Percentiles rank a stretch among this genome's conserved stretches.
Conservation (phyloP, 1,284 basidiomycete species). For the Malassezia caprae region DNA sequence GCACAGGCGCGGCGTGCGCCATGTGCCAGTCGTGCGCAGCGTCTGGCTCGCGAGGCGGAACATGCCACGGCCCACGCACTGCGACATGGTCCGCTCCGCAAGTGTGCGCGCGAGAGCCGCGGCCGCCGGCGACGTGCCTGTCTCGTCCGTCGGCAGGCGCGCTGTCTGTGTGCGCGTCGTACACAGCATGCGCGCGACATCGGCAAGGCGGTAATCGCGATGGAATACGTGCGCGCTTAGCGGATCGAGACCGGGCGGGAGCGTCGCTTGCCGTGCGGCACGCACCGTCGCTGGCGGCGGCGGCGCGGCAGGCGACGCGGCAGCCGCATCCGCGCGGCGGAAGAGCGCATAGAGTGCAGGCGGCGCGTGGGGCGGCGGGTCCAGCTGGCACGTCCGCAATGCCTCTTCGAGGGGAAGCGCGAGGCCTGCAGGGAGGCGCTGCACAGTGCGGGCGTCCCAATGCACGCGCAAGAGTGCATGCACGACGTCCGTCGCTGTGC, state of each 20-base stretch:
- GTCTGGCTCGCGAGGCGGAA: slow-evolving; percentile 32
- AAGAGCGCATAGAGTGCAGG: slow-evolving; percentile 63
- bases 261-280: slow-evolving; percentile 8
- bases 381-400: slow-evolving; percentile 65
- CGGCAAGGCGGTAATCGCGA: slow-evolving; percentile 34
- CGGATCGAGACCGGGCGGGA: slow-evolving; percentile 28
- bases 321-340: slow-evolving; percentile 64
- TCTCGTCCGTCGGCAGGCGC: slow-evolving; percentile 26
- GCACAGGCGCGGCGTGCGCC: slow-evolving; percentile 31
- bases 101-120: slow-evolving; percentile 16
- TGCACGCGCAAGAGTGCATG: slow-evolving; percentile 55
- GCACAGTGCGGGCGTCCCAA: slow-evolving; percentile 54
- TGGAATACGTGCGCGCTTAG: slow-evolving; percentile 37
- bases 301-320: slow-evolving; percentile 10
- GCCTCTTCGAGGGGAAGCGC: slow-evolving; percentile 73
- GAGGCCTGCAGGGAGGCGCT: slow-evolving; percentile 58
- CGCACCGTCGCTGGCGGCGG: slow-evolving; percentile 9
- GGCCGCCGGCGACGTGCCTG: slow-evolving; percentile 18
- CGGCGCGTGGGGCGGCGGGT: slow-evolving; percentile 65
- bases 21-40: slow-evolving; percentile 30
- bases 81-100: slow-evolving; percentile 36
- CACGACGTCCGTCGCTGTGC: slow-evolving; percentile 52
- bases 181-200: slow-evolving; percentile 38
- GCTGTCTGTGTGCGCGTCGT: slow-evolving; percentile 26
- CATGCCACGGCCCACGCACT: slow-evolving; percentile 36